phyloP scores from a whole-genome alignment of 345 rosid species.

The Leavenworthia alabamica region DNA sequence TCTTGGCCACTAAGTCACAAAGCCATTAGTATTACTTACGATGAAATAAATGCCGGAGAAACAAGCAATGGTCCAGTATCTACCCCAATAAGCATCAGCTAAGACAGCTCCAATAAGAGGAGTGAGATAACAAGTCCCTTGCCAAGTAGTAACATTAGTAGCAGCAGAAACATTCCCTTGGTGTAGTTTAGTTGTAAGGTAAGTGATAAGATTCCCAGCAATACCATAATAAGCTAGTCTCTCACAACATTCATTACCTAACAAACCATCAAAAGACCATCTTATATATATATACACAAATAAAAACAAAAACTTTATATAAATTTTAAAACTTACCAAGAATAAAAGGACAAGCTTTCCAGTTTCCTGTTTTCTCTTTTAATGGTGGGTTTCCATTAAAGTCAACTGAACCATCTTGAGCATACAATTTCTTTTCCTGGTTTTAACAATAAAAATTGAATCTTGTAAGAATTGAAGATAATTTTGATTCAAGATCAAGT shows the following conservation, averaged over 20 bases:
- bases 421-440: too few species aligned
- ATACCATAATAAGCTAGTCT: conserved; percentile 83
- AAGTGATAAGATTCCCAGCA: conserved; percentile 70
- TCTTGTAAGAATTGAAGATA: too few species aligned
- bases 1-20: too few species aligned
- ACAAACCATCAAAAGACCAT: too few species aligned
- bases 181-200: conserved; percentile 55
- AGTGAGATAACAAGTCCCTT: conserved; percentile 71
- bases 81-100: conserved; percentile 86
- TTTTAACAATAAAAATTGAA: too few species aligned
- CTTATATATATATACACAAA: too few species aligned
- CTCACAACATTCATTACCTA: conserved; percentile 85
- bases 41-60: conserved; percentile 74
- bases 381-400: conserved; percentile 52
- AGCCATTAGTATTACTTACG: too few species aligned
- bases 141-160: conserved; percentile 69
- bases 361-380: conserved; percentile 59
- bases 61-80: conserved; percentile 84
- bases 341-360: conserved; percentile 79
- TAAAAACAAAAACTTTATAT: too few species aligned
- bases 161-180: conserved; percentile 82
- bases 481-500: too few species aligned
- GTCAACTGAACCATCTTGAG: conserved; percentile 65
- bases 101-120: conserved; percentile 76
- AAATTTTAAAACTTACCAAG: too few species aligned